These are phyloP conservation scores for Kondoa malvinella DNA, from an alignment of 768 basidiomycete genomes.

Conservation along the genomic window DNA sequence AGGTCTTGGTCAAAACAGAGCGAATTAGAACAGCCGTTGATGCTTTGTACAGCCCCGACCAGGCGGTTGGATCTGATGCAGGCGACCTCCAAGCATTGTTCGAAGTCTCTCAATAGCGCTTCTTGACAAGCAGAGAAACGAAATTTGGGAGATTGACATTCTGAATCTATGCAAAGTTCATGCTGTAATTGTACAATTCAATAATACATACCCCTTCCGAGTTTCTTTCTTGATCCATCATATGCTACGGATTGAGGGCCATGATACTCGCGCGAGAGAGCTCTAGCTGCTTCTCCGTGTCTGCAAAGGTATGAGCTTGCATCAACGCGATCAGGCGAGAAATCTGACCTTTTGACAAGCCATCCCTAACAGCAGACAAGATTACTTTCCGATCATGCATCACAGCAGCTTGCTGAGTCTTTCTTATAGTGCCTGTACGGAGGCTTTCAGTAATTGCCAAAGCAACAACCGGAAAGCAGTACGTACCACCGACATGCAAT, in stretches of 20 bases:
- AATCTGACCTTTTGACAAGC: neutral
- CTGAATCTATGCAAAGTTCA: no score
- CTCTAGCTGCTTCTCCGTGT: neutral
- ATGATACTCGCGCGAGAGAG: neutral
- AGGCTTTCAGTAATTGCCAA: neutral
- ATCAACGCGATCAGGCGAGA: neutral
- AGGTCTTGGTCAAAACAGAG: no score
- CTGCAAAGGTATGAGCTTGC: neutral
- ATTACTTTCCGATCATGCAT: conserved; percentile 22
- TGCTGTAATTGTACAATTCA: no score
- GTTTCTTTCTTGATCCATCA: no score
- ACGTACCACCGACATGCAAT: conserved; percentile 23
- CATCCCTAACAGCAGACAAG: conserved; percentile 10
- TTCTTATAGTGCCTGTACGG: conserved; percentile 24
- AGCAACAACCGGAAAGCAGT: neutral
- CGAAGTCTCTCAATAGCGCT: no score
- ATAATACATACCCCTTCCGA: no score
- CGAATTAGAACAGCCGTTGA: no score
- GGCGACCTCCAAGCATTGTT: no score
- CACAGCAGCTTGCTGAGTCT: conserved; percentile 26
- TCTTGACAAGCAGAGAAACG: no score
- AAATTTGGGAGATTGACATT: no score
- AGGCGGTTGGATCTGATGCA: neutral
- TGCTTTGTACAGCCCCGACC: neutral
- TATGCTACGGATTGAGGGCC: neutral